phyloP scores from a whole-genome alignment of 2,329 filamentous ascomycete species.

The Apiospora kogelbergensis region DNA sequence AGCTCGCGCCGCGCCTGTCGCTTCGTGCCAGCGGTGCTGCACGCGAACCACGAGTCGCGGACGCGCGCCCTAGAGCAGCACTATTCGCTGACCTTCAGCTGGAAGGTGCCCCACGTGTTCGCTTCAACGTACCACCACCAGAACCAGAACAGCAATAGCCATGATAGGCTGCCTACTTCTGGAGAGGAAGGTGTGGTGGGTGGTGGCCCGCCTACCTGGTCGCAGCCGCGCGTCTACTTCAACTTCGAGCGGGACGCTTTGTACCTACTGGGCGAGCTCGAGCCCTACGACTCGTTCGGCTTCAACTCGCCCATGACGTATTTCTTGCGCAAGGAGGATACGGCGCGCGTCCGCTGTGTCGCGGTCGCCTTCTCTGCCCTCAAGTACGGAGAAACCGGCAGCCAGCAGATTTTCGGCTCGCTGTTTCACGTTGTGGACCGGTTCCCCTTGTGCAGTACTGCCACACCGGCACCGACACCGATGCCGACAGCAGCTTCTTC shows the following conservation, averaged over 20 bases:
- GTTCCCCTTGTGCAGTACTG: slow-evolving; percentile 26
- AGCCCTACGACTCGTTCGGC: slow-evolving; percentile 46
- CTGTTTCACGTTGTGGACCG: slow-evolving; percentile 50
- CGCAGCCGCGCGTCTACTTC: slow-evolving; percentile 44
- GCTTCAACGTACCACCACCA: slow-evolving; percentile 15
- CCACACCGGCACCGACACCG: slow-evolving; percentile 9
- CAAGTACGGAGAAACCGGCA: slow-evolving; percentile 40
- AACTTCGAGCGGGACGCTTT: slow-evolving; percentile 47
- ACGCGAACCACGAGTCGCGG: slow-evolving; percentile 43
- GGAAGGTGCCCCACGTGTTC: slow-evolving; percentile 44
- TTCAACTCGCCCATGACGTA: slow-evolving; percentile 50
- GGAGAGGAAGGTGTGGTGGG: neutral
- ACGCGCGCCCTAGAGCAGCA: slow-evolving; percentile 37
- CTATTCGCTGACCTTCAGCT: slow-evolving; percentile 48
- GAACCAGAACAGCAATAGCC: neutral
- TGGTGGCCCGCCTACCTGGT: slow-evolving; percentile 28
- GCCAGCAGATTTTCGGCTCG: slow-evolving; percentile 46
- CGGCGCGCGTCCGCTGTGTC: slow-evolving; percentile 42
- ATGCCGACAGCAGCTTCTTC: neutral
- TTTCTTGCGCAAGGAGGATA: slow-evolving; percentile 44
- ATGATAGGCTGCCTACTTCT: too few relatives aligned
- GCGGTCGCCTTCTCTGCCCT: slow-evolving; percentile 46
- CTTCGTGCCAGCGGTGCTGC: slow-evolving; percentile 42
- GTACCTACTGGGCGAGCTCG: slow-evolving; percentile 47
- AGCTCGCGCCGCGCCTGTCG: slow-evolving; percentile 24